Evolutionary conservation across 1,284 basidiomycete species (phyloP), one percentile per base, ranked within the genome.

Genomic region (Ustilago loliicola): DNA sequence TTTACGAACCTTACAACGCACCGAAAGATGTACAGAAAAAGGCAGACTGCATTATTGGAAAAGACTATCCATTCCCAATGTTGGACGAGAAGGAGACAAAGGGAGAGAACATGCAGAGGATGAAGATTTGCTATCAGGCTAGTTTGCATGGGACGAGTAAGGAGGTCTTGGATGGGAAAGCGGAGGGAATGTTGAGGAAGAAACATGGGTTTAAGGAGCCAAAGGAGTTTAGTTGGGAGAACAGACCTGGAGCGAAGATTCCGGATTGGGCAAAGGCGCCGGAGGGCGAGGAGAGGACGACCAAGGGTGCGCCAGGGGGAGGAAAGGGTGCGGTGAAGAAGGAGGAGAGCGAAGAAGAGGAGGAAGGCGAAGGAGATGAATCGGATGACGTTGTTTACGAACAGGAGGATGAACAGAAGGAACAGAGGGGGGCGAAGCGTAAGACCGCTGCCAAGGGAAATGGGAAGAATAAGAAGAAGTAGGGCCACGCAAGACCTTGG

Each of bases 81-180:
- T 59, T 83, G 9, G 82, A 83, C 40, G 82, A 83, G 59, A 83
- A 83, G 62, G 79, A 72, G 58, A 68, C 76, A 42, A 83, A 83
- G 64, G 52, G 40, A 19, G 68, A 79, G 25, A 80, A 79, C 53
- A 67, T 83, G 56, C 52, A 61, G 36, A 51, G 82, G 29, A 72
- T 69, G 60, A 82, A 82, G 54, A 63, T 72, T 17, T 81, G 79
- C 25, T 83, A 78, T 29, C 68, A 77, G 58, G 69, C 58, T 2
- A 70, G 67, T 23, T 48, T 77, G 48, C 65, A 79, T 40, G 82
- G 82, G 0, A 71, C 61, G 21, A 70, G 63, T 34, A 82, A 82
- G 42, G 79, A 81, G 58, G 82, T 83, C 30, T 34, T 79, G 54
- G 68, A 81, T 27, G 82, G 80, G 2, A 82, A 54, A 47, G 82